Percentiles rank a stretch among this genome's conserved stretches.
Conservation (phyloP, 2,329 filamentous ascomycete genomes). For the Teratosphaeria pseudoeucalypti region DNA sequence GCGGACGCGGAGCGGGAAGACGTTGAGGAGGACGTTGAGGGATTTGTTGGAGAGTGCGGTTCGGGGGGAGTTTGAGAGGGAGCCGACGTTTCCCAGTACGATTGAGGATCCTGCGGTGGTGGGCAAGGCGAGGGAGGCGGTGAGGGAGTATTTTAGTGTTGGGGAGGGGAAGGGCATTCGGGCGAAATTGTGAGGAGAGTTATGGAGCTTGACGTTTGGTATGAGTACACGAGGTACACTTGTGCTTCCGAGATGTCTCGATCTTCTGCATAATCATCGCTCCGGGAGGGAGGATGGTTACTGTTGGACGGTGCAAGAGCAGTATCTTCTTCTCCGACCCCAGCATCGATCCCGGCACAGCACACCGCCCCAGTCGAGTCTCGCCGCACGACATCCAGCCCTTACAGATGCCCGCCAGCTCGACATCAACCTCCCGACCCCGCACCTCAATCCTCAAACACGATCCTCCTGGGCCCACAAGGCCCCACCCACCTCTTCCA, state of each 20-base stretch:
- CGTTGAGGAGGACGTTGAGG: conserved; percentile 66
- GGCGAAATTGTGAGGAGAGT: conserved; percentile 22
- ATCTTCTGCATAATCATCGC: too few species aligned
- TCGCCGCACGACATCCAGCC: too few species aligned
- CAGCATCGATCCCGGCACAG: too few species aligned
- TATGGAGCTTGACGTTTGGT: not conserved
- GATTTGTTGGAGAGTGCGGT: conserved; percentile 77
- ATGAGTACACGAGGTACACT: not conserved
- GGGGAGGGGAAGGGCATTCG: conserved; percentile 23
- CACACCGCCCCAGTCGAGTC: too few species aligned
- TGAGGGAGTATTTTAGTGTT: conserved; percentile 63
- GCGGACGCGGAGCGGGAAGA: conserved; percentile 88
- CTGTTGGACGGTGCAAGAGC: too few species aligned
- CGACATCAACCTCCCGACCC: not conserved
- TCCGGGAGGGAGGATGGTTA: too few species aligned
- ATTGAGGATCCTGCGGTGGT: conserved; percentile 73
- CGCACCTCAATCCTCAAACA: not conserved
- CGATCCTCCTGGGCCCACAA: not conserved
- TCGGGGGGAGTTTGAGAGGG: conserved; percentile 59
- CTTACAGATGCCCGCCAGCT: too few species aligned
- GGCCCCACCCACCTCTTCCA: not conserved
- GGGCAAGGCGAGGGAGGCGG: conserved; percentile 58
- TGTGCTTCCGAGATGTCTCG: too few species aligned
- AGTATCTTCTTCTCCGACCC: too few species aligned
- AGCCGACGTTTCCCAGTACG: conserved; percentile 68